Base-by-base conservation (phyloP, 2,329 filamentous ascomycete genomes). In the Scytalidium sp. region DNA sequence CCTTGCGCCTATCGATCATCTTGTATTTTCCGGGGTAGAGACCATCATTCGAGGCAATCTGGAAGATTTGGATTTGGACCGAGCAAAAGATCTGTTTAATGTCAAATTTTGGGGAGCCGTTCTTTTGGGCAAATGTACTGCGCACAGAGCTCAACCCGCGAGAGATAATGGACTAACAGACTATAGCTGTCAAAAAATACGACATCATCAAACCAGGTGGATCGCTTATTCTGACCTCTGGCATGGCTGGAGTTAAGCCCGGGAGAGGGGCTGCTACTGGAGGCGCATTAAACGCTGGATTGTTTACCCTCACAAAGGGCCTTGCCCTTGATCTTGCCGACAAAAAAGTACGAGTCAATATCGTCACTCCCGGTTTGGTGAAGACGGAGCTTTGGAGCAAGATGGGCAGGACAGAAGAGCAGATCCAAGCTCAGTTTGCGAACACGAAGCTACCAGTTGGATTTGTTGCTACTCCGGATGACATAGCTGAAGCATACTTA, bases 301-400 rank as follows among this genome's bases (percentile, higher is more conserved):
- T 80, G 3, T 70, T 80, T 39, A 71, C 75, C 7, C 70, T 85
- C 57, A 70, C 73, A 1, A 71, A 79, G 2, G 76, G 73, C 2
- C 67, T 88, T 19, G 84, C 83, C 2, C 60, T 84, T 39, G 83
- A 87, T 55, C 60, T 88, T 44, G 45, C 58, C 10, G 55, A 59
- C 7, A 75, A 75, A 55, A 84, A 83, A 0, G 66, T 86, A 3
- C 68, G 84, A 3, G 82, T 86, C 32, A 88, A 88, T 60, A 64
- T 76, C 2, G 78, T 87, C 1, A 70, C 67, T 43, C 82, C 82
- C 0, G 84, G 84, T 0, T 68, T 73, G 0, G 71, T 79, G 0
- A 63, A 72, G 36, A 82, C 78, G 3, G 73, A 75, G 45, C 50
- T 80, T 15, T 75, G 67, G 67, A 64, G 63, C 2, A 51, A 56